Conservation (phyloP, 2,329 filamentous ascomycete species). For the Elsinoe fawcettii region DNA sequence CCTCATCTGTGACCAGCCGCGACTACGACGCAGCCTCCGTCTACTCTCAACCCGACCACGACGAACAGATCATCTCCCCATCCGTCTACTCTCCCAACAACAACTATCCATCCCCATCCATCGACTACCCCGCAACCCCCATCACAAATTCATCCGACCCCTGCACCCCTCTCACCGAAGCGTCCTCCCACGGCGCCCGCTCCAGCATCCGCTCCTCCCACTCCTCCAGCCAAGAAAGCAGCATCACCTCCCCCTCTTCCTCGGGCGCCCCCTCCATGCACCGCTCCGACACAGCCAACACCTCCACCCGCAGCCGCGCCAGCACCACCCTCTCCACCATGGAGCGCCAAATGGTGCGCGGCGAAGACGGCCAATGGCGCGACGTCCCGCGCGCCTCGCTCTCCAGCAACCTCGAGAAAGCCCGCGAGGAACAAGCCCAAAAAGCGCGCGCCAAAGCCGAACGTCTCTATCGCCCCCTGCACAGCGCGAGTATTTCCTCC, state of each 20-base stretch:
- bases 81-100: not conserved
- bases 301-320: not conserved
- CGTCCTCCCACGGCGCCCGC: not conserved
- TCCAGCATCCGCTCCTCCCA: not conserved
- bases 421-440: not conserved
- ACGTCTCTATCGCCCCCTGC: not conserved
- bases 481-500: not conserved
- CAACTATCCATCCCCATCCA: not conserved
- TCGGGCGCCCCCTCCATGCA: constrained; percentile 2
- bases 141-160: not conserved
- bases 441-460: constrained; percentile 5
- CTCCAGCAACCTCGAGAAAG: not conserved
- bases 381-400: not conserved
- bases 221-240: not conserved
- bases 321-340: constrained; percentile 7
- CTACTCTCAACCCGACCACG: constrained; percentile 13
- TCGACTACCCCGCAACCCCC: not conserved
- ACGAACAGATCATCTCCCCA: not conserved
- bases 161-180: constrained; percentile 7
- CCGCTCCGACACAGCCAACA: not conserved
- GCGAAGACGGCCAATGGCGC: constrained; percentile 5
- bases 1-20: not conserved
- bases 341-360: constrained; percentile 1
- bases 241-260: not conserved
- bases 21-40: constrained; percentile 12